These are phyloP conservation scores for Discostella stelligeroides DNA, from an alignment of 108 stramenopile species.

Conservation along the genomic window DNA sequence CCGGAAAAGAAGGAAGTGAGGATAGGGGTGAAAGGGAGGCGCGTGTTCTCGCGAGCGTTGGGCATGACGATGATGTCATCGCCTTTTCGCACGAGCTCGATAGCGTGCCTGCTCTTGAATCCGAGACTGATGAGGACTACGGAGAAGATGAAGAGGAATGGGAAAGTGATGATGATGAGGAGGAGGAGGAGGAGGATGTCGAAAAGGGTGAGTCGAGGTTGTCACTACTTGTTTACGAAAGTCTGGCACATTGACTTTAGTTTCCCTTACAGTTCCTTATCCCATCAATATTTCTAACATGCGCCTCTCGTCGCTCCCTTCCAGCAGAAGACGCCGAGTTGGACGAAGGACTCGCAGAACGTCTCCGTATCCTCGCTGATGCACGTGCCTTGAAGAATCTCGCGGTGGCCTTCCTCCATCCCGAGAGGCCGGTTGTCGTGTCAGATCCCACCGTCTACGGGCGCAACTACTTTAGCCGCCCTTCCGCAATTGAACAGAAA, in stretches of 20 bases:
- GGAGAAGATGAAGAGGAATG: constrained; percentile 46
- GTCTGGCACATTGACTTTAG: background rate
- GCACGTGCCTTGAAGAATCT: constrained; percentile 57
- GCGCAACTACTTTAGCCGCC: constrained; percentile 60
- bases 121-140: constrained; percentile 48
- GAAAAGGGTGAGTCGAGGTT: constrained; percentile 8
- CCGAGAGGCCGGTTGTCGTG: constrained; percentile 56
- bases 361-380: constrained; percentile 70
- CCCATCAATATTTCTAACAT: background rate
- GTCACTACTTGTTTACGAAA: background rate
- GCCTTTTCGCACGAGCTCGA: constrained; percentile 43
- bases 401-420: constrained; percentile 68
- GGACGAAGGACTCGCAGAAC: constrained; percentile 62
- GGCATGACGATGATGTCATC: constrained; percentile 45
- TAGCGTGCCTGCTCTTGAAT: constrained; percentile 52
- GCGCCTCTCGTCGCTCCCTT: constrained; percentile 3
- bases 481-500: constrained; percentile 43
- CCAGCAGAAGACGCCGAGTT: constrained; percentile 53
- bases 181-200: too few relatives aligned
- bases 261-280: background rate
- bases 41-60: constrained; percentile 18
- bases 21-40: background rate
- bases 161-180: constrained; percentile 28
- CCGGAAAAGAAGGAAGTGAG: constrained; percentile 23
- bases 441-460: constrained; percentile 43